Conservation (phyloP, 495 filamentous ascomycete species). For the Elasticomyces elasticus region DNA sequence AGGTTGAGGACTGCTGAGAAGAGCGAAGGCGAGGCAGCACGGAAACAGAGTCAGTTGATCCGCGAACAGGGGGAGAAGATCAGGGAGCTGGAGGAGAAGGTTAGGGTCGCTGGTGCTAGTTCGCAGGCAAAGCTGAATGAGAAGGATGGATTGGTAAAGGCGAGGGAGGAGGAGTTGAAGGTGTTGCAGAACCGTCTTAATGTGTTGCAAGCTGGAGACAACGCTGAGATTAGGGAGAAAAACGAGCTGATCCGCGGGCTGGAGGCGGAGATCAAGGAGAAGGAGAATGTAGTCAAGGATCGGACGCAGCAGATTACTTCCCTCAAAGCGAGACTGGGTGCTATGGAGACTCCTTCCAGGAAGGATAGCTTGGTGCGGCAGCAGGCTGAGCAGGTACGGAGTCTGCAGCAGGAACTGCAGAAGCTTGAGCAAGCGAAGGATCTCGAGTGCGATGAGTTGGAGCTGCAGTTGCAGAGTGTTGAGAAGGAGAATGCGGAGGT, state of each 20-base stretch:
- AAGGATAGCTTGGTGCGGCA: constrained; percentile 19
- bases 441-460: constrained; percentile 20
- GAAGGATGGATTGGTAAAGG: constrained; percentile 19
- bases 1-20: constrained; percentile 13
- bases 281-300: constrained; percentile 12
- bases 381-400: constrained; percentile 18
- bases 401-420: constrained; percentile 14
- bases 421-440: constrained; percentile 21
- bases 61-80: constrained; percentile 19
- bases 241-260: constrained; percentile 18
- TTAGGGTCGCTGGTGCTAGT: constrained; percentile 9
- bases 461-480: constrained; percentile 15
- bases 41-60: constrained; percentile 17
- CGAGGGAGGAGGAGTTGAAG: constrained; percentile 19
- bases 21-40: constrained; percentile 10
- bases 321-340: constrained; percentile 16
- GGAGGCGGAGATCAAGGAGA: constrained; percentile 13
- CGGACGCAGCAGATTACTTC: constrained; percentile 19
- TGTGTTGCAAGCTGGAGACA: constrained; percentile 13
- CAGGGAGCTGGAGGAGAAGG: constrained; percentile 22
- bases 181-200: constrained; percentile 16
- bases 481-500: constrained; percentile 13
- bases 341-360: constrained; percentile 23
- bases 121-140: constrained; percentile 19
- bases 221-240: constrained; percentile 17